Evolutionary conservation across 2,329 filamentous ascomycete genomes (phyloP).

Genomic region (Phialocephala sp.): DNA sequence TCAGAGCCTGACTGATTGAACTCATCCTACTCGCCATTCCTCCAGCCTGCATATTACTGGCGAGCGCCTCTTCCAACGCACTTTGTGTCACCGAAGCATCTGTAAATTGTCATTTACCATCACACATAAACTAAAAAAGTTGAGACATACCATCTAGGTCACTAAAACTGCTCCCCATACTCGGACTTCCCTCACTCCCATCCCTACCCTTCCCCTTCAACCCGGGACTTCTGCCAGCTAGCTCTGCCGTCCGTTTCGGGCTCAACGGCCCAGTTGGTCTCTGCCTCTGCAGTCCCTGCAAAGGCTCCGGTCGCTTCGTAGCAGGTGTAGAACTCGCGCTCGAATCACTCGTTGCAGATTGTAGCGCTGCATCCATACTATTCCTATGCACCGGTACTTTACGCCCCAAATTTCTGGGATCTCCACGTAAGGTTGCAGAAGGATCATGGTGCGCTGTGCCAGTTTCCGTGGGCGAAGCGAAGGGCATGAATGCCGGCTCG

Average conservation of each 20-base stretch:
- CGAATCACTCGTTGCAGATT: conserved; percentile 62
- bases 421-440: conserved; percentile 39
- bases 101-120: conserved; percentile 20
- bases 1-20: conserved; percentile 68
- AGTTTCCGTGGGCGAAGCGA: conserved; percentile 24
- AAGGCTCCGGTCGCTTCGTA: conserved; percentile 27
- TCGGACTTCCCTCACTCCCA: conserved; percentile 75
- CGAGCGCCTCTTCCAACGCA: conserved; percentile 77
- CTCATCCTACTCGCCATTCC: conserved; percentile 69
- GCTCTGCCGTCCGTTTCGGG: conserved; percentile 63
- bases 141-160: conserved; percentile 72
- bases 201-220: conserved; percentile 59
- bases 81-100: conserved; percentile 83
- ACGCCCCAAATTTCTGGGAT: conserved; percentile 33
- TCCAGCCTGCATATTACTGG: conserved; percentile 72
- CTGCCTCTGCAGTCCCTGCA: conserved; percentile 29
- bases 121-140: neutral
- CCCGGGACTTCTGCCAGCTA: conserved; percentile 60
- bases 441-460: conserved; percentile 36
- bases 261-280: conserved; percentile 53
- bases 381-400: conserved; percentile 30
- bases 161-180: conserved; percentile 86
- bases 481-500: conserved; percentile 42
- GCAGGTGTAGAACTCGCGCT: conserved; percentile 56
- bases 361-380: conserved; percentile 30